A percentile compares a stretch with the other conserved stretches of the same genome.
Evolutionary conservation across 2,329 filamentous ascomycete genomes (phyloP).

Genomic region (Sarocladium brachiariae): DNA sequence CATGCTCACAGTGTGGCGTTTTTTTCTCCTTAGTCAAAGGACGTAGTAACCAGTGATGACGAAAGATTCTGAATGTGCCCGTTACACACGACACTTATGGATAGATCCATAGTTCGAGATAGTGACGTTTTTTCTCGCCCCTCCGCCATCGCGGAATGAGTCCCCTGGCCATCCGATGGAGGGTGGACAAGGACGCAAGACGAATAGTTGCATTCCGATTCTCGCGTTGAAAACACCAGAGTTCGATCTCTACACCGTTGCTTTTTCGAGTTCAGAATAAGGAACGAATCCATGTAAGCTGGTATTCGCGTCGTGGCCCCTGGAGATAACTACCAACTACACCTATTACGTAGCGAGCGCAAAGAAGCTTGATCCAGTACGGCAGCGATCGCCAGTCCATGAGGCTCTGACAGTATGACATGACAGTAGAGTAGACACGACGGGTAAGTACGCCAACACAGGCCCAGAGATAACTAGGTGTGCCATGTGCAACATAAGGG

Average conservation of each 20-base stretch:
- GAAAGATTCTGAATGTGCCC: too few species aligned
- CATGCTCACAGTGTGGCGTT: too few species aligned
- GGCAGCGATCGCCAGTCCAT: neutral
- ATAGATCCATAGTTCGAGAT: neutral
- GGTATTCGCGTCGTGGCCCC: neutral
- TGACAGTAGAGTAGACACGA: neutral
- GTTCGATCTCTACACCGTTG: neutral
- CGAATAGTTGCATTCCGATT: slow-evolving; percentile 4
- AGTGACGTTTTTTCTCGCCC: slow-evolving; percentile 5
- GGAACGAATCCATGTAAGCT: neutral
- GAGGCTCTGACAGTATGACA: slow-evolving; percentile 1
- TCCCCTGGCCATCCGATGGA: slow-evolving; percentile 8
- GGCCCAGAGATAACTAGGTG: neutral
- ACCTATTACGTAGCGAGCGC: slow-evolving; percentile 6
- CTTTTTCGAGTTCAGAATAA: neutral
- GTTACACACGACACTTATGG: neutral
- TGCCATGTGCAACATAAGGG: neutral
- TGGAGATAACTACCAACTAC: neutral
- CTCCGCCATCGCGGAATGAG: neutral
- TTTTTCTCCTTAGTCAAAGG: too few species aligned
- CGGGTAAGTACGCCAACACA: neutral
- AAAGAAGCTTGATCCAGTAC: neutral
- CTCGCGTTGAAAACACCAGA: neutral
- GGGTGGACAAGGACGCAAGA: neutral
- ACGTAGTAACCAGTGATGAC: neutral